These are phyloP conservation scores for Annulohypoxylon truncatum DNA, from an alignment of 2,329 filamentous ascomycete genomes.

Conservation along the genomic window DNA sequence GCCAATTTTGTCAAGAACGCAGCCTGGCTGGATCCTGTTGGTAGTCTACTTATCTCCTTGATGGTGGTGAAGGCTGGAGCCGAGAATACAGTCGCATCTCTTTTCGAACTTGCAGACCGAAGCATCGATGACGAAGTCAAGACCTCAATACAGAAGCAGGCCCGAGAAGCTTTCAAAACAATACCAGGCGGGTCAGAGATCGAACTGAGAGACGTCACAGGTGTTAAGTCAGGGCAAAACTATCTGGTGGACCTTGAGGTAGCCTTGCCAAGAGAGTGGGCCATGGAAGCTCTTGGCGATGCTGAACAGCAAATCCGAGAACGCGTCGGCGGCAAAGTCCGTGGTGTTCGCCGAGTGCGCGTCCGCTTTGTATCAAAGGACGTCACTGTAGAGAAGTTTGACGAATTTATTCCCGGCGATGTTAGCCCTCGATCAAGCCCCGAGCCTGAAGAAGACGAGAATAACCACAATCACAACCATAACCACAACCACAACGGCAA, in stretches of 20 bases:
- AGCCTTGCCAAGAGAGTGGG: conserved; percentile 80
- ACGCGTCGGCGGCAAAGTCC: conserved; percentile 78
- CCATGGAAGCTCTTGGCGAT: conserved; percentile 74
- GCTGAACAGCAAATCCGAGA: conserved; percentile 81
- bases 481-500: conserved; percentile 49
- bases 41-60: conserved; percentile 89
- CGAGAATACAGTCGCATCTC: conserved; percentile 82
- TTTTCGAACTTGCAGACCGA: conserved; percentile 91
- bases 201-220: conserved; percentile 82
- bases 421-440: conserved; percentile 67
- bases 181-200: conserved; percentile 68
- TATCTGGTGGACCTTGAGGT: conserved; percentile 92
- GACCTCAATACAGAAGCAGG: conserved; percentile 74
- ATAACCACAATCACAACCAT: conserved; percentile 59
- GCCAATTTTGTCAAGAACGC: conserved; percentile 88
- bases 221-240: conserved; percentile 96
- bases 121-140: conserved; percentile 88
- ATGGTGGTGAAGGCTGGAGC: conserved; percentile 93
- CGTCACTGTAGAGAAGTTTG: conserved; percentile 68
- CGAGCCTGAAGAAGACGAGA: conserved; percentile 68
- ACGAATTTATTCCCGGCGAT: conserved; percentile 81
- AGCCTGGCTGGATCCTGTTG: conserved; percentile 93
- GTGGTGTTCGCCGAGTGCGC: conserved; percentile 84
- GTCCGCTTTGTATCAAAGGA: conserved; percentile 84
- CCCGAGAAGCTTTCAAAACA: conserved; percentile 67